Base-by-base conservation (phyloP, 441 rosid genomes). In the Croton setiger region DNA sequence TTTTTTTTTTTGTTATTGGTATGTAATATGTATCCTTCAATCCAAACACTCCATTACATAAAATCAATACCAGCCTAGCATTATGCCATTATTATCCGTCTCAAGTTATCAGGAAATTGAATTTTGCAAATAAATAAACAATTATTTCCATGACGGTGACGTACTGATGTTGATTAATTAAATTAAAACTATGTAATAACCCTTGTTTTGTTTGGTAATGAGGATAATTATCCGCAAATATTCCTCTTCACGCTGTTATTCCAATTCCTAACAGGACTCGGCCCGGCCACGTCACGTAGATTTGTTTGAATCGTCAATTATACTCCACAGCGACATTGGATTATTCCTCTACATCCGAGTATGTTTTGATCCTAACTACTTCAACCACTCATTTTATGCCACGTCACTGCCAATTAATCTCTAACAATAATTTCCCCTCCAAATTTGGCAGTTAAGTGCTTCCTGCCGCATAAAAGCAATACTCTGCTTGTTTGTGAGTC, bases 161-260 rank as follows among this genome's bases (percentile, higher is more conserved):
- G 2, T 57, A 33, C 7, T 4, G 13, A 35, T 17, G 13, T 4
- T 36, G 20, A 17, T 35, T 59, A 33, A 31, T 55, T 27, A 0
- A 37, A 11, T 44, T 10, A 18, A 51, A 5, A 51, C 7, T 59
- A n/a, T 39, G 31, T 27, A 4, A 4, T 60, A 47, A 17, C 6
- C 48, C n/a, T 39, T 12, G 8, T n/a, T 31, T 64, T 49, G 57
- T 64, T 48, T 64, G 57, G 14, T 31, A 49, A n/a, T 64, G 58
- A 52, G n/a, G 51, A 64, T 49, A 33, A 10, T 48, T 33, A 27
- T 2, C 31, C 1, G n/a, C n/a, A 27, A 11, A 49, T 35, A 49
- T 48, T 48, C 17, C 11, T 20, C 52, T 0, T 62, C 13, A 12
- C 9, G 8, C 15, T 21, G 3, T 27, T 35, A 39, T 39, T 39